Evolutionary conservation across 1,284 basidiomycete genomes (phyloP), one percentile per base, ranked within the genome.

Genomic region (Heterobasidion annosum): DNA sequence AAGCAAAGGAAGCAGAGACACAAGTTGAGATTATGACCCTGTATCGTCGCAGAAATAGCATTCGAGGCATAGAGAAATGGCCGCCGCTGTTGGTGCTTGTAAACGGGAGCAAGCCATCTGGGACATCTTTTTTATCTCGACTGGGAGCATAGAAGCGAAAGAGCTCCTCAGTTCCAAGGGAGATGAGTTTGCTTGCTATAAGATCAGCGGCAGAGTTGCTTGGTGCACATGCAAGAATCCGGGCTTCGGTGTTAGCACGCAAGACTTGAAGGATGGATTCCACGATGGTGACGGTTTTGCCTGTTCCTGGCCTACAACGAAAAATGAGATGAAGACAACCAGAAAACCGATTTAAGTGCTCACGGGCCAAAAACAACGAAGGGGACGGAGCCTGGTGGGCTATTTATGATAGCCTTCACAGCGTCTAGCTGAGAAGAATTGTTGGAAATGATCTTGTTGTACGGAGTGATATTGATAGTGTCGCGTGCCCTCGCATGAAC

Each of bases 281-380:
- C 0, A 88, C 76, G 3, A 83, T 70, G 0, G 83, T 85, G 12
- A 85, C 75, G 0, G 84, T 88, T 66, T 86, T 88, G 0, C 85
- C 84, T 0, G 85, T 85, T 10, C 83, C 82, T 4, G 81, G 82
- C 3, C 81, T 83, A 44, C 13, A 42, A 43, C 18, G 4, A 5
- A 12, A n/a, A 13, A 18, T 13, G 13, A 40, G 16, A 46, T 9
- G 18, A 34, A 19, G 25, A 5, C 25, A 25, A 5, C 0, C 25
- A 25, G 25, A 25, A 25, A 25, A 5, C 48, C n/a, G 5, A 47
- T 35, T 7, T 3, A 9, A 10, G 9, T 1, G 74, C 83, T 68
- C 67, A 84, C 82, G 85, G 83, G 19, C 85, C 85, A 65, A 83
- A 85, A 1, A 86, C 66, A 9, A 81, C 67, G 60, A 86, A 86